A percentile compares a stretch with the other conserved stretches of the same genome.
Conservation (phyloP, 2,329 filamentous ascomycete species). For the Mycosphaerella arachidis region DNA sequence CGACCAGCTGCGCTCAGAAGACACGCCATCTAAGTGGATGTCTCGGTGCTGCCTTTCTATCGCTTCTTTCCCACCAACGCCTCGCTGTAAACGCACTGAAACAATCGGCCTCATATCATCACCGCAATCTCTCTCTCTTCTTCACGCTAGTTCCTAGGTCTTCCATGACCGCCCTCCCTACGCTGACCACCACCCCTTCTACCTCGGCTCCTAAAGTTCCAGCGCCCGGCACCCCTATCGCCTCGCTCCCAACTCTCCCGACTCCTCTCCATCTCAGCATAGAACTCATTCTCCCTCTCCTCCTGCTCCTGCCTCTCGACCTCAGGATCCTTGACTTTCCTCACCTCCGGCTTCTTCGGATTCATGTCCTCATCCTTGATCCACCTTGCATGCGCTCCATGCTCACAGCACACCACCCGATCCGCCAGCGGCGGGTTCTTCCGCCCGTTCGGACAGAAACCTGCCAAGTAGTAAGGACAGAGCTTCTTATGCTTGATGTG, state of each 20-base stretch:
- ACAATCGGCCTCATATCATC: not conserved
- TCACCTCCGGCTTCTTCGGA: slow-evolving; percentile 51
- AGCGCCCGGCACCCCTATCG: slow-evolving; percentile 34
- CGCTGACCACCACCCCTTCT: slow-evolving; percentile 39
- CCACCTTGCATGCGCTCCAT: slow-evolving; percentile 80
- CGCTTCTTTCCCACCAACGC: slow-evolving; percentile 2
- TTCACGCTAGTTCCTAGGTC: not conserved
- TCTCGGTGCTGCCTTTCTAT: too few relatives aligned
- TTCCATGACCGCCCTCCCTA: slow-evolving; percentile 9
- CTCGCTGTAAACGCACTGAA: slow-evolving; percentile 9
- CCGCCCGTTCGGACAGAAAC: slow-evolving; percentile 82
- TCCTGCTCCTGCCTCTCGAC: slow-evolving; percentile 63
- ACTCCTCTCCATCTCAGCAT: slow-evolving; percentile 50
- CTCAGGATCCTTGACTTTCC: slow-evolving; percentile 67
- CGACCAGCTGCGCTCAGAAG: too few relatives aligned
- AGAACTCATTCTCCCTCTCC: slow-evolving; percentile 50
- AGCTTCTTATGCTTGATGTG: slow-evolving; percentile 72
- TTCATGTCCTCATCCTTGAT: slow-evolving; percentile 58
- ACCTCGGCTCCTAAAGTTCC: slow-evolving; percentile 44
- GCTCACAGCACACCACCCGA: slow-evolving; percentile 57
- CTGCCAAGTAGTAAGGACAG: slow-evolving; percentile 82
- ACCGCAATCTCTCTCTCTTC: not conserved
- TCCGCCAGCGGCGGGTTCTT: slow-evolving; percentile 32
- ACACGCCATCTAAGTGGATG: too few relatives aligned
- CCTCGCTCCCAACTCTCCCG: slow-evolving; percentile 43